Percentiles rank a stretch among this genome's conserved stretches.
Conservation (phyloP, 345 rosid genomes). For the Nasturtium officinale region DNA sequence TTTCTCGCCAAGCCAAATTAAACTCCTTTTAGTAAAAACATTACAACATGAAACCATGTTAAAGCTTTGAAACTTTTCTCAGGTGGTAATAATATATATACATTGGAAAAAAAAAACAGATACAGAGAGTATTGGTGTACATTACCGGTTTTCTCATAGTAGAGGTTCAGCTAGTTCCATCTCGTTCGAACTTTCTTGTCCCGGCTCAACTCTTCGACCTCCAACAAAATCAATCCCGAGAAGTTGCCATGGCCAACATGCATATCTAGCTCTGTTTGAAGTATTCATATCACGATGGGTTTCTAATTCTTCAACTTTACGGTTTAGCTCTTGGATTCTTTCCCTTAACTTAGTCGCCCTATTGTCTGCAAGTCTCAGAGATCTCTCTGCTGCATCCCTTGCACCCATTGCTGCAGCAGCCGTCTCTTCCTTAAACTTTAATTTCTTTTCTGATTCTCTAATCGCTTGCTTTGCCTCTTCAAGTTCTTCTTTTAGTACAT, state of each 20-base stretch:
- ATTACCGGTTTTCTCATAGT: constrained; percentile 49
- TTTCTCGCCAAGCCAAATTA: background rate
- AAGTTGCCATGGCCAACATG: constrained; percentile 99
- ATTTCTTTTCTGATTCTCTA: constrained; percentile 81
- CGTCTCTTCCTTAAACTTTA: constrained; percentile 93
- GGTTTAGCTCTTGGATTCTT: constrained; percentile 84
- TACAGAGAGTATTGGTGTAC: constrained; percentile 7
- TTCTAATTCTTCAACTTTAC: constrained; percentile 81
- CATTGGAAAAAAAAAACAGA: constrained; percentile 15
- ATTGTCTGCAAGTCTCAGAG: constrained; percentile 78
- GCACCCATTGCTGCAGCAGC: constrained; percentile 98
- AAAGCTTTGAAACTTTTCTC: constrained; percentile 9
- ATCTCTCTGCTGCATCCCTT: constrained; percentile 98
- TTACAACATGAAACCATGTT: constrained; percentile 24
- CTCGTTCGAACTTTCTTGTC: constrained; percentile 67
- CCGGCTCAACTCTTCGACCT: constrained; percentile 46
- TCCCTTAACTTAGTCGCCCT: constrained; percentile 93
- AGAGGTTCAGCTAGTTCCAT: constrained; percentile 99
- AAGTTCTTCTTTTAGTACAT: constrained; percentile 70
- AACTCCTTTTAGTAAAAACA: constrained; percentile 1
- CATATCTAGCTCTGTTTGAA: constrained; percentile 65
- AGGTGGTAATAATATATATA: constrained; percentile 17
- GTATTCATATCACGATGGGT: constrained; percentile 60
- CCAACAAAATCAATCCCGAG: constrained; percentile 95
- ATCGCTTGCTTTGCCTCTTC: constrained; percentile 81